Evolutionary conservation across 192 early-diverging fungal genomes (phyloP), one percentile per base, ranked within the genome.

Genomic region (Linnemannia elongata): DNA sequence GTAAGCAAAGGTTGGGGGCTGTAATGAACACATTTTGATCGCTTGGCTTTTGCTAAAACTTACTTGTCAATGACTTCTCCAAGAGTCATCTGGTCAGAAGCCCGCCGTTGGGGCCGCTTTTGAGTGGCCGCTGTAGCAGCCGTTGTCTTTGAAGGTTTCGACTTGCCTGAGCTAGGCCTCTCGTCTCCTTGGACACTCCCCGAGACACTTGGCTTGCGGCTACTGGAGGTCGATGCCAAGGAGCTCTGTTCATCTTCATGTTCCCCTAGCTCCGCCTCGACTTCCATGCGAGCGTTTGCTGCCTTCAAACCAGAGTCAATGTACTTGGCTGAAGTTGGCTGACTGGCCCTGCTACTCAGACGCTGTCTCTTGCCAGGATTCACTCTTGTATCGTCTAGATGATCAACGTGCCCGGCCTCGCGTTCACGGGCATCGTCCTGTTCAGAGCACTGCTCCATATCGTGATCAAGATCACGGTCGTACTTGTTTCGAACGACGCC

Each of bases 371-470:
- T 76, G 69, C n/a, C 41, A 10, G 72, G 44, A 18, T 5, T 54
- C 35, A 36, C 2, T 24, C 42, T 27, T 7, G 38, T 33, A 5
- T 77, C 76, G 35, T 71, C 69, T 6, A 78, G 60, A 41, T 69
- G 72, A 15, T 44, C 82, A 20, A 69, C 71, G 9, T 78, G 42
- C 3, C 79, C 68, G 10, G 47, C 66, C 13, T 84, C 69, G 30
- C 52, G 74, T 27, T 69, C 47, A 44, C 69, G 27, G 1, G 8
- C 39, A 72, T 86, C 63, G 15, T 74, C 79, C 15, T 49, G 70
- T 24, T 86, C 84, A 8, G 84, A 86, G 57, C 60, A 86, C 44
- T 68, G 75, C 70, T 78, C 76, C 76, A 86, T 81, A 33, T 73
- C 70, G 17, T 77, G 55, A 12, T 81, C 75, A 10, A 39, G 60